Percentiles rank a stretch among this genome's conserved stretches.
These are phyloP conservation scores for Akebia trifoliata DNA, from an alignment of 164 flowering plant genomes.

Conservation along the genomic window DNA sequence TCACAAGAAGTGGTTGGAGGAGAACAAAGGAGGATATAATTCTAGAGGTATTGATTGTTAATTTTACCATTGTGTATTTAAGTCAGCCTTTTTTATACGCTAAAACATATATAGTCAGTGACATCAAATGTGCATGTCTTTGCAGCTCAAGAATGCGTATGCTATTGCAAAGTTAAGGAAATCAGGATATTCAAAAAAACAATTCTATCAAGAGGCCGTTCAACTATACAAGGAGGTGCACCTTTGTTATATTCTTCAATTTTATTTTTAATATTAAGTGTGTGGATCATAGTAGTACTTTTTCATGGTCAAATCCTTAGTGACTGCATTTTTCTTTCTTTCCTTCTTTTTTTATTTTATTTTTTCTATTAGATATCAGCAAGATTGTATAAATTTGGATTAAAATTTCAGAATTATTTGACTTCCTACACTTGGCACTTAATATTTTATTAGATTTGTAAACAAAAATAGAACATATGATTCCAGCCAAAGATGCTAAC, in stretches of 20 bases:
- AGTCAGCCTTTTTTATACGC: too few relatives aligned
- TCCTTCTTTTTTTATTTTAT: background rate
- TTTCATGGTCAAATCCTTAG: background rate
- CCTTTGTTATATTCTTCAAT: background rate
- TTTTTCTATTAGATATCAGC: too few relatives aligned
- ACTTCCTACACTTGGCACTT: too few relatives aligned
- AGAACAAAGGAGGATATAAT: conserved; percentile 86
- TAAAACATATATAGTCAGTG: background rate
- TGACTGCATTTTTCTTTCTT: background rate
- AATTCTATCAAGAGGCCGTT: conserved; percentile 70
- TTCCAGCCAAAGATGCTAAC: background rate
- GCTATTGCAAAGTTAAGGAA: conserved; percentile 74
- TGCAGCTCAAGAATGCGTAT: conserved; percentile 89
- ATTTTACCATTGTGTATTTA: too few relatives aligned
- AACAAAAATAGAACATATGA: background rate
- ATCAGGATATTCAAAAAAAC: conserved; percentile 64
- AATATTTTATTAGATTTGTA: too few relatives aligned
- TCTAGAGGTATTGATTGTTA: conserved; percentile 55
- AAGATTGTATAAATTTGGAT: too few relatives aligned
- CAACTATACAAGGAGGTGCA: conserved; percentile 72
- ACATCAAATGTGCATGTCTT: background rate
- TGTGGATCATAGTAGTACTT: background rate
- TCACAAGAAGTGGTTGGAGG: conserved; percentile 92
- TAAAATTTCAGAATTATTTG: too few relatives aligned
- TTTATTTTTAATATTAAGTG: background rate